Percentiles rank a stretch among this genome's conserved stretches.
Evolutionary conservation across 768 basidiomycete genomes (phyloP).

Genomic region (Mycena venus): DNA sequence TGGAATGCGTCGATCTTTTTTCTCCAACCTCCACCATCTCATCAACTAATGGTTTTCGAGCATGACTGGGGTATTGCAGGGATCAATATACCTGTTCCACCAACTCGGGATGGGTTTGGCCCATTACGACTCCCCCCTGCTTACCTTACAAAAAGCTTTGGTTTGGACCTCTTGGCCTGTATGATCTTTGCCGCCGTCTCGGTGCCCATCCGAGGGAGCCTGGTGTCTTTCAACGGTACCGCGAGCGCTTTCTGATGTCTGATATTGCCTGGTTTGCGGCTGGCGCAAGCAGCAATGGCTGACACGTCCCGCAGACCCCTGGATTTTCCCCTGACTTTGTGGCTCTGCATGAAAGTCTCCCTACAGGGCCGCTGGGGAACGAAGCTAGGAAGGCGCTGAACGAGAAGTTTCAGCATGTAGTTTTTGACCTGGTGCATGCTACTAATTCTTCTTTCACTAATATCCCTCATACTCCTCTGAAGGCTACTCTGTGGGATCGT

Average conservation of each 20-base stretch:
- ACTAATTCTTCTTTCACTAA: background rate
- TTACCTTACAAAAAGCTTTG: background rate
- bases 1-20: background rate
- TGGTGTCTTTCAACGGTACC: background rate
- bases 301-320: background rate
- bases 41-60: background rate
- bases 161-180: background rate
- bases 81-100: background rate
- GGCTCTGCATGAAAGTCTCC: background rate
- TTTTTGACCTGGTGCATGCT: slow-evolving; percentile 7
- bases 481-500: slow-evolving; percentile 16
- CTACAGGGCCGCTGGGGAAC: background rate
- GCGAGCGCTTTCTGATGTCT: background rate
- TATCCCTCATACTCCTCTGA: background rate
- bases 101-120: background rate
- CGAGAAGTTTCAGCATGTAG: background rate
- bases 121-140: background rate
- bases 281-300: background rate
- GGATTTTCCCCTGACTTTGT: background rate
- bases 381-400: background rate
- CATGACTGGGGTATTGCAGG: slow-evolving; percentile 2
- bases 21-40: background rate
- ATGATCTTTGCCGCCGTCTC: background rate
- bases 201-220: background rate
- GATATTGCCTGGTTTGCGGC: slow-evolving; percentile 1